Evolutionary conservation across 2,329 filamentous ascomycete species (phyloP), one percentile per base, ranked within the genome.

Genomic region (Colletotrichum siamense): DNA sequence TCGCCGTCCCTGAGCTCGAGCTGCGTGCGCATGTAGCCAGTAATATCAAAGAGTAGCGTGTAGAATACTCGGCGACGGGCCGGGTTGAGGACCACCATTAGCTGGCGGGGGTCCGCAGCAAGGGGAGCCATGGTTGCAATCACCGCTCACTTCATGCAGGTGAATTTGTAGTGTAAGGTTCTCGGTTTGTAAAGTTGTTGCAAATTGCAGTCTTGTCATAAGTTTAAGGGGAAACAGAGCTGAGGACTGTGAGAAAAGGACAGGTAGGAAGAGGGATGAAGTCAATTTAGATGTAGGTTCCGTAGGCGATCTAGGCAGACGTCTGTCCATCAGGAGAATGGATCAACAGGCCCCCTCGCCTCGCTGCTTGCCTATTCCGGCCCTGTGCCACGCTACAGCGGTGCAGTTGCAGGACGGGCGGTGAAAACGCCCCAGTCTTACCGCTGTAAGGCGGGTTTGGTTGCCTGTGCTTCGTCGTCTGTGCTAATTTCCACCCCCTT

Each of bases 61-160:
- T 89, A 87, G 36, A 91, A 86, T 4, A 87, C 89, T 77, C 86
- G 87, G 63, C 91, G 89, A 61, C 88, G 86, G 32, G 88, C 87
- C 32, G 86, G 85, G 78, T 91, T 89, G 55, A 92, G 85, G 30
- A 89, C 86, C 69, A 92, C 87, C 82, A 90, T 86, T 70, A 92
- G 82, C 79, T 90, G 89, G 75, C 89, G 88, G 65, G 90, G 90
- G 77, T 91, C 90, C 44, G 85, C 87, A 71, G 87, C 89, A 67
- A 89, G 85, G 69, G 90, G 90, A 73, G 90, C 89, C 90, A 91
- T 91, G 72, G 16, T 81, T 70, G 68, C n/a, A 18, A 68, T 61
- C 34, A 28, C 55, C 15, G n/a, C 26, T 67, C 32, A 75, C 69
- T 55, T 26, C 64, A 74, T 74, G 24, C 64, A 30, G 57, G 55